Evolutionary conservation across 306 rosid genomes (phyloP), one percentile per base, ranked within the genome.

Genomic region (Acacia acuminata): DNA sequence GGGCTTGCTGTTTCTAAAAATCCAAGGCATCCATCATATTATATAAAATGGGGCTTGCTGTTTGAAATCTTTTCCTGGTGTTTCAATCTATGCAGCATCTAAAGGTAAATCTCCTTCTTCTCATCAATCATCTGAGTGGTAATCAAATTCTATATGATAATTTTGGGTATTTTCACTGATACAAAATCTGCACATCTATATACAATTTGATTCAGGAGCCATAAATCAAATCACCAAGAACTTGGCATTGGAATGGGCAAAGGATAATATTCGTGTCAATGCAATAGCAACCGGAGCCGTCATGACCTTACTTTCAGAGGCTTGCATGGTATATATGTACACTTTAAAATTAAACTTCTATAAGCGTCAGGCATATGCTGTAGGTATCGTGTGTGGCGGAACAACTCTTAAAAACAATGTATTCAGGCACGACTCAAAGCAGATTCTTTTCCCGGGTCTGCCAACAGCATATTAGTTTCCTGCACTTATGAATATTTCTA

Each of bases 171-270:
- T 20, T 53, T 53, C 3, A 53, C 13, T 55, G 63, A 55, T 8
- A 55, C 63, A 9, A 20, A n/a, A 8, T 55, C 63, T 55, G 63
- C 25, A 2, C 12, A 9, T 19, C 20, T 2, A 20, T 50, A 50
- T 16, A 51, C 7, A 55, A 19, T 27, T 17, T 65, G 17, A 38
- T 79, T 43, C 73, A 93, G 92, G 90, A 47, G 95, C 92, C 0
- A 83, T 91, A 38, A 88, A 88, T 61, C 95, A 91, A 56, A 14
- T 86, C 13, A 84, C 92, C 36, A 85, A 25, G 85, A 87, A 84
- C 81, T 67, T 87, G 45, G 89, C 90, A 5, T 79, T 87, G 9
- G 90, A 89, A 68, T 89, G 92, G 92, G 90, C 86, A 40, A 83
- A 79, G 77, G 92, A 89, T 55, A 72, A 65, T 19, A 89, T 86